A percentile compares a stretch with the other conserved stretches of the same genome.
Conservation (phyloP, 495 filamentous ascomycete genomes). For the Tricharina praecox region DNA sequence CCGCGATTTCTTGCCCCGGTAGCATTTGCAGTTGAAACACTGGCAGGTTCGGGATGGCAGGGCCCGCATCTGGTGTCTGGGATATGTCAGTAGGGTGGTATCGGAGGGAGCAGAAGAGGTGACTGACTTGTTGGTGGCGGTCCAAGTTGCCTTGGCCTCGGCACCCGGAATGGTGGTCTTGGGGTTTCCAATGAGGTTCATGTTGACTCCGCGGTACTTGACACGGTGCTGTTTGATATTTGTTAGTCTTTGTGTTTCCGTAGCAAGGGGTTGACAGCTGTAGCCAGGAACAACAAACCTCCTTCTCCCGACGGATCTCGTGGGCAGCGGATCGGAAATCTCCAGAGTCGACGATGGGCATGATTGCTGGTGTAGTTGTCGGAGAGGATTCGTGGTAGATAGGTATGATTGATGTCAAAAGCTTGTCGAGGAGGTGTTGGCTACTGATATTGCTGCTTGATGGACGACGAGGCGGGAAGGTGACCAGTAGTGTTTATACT, state of each 20-base stretch:
- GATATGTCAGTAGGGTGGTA: constrained; percentile 10
- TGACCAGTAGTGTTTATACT: not conserved
- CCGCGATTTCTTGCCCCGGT: not conserved
- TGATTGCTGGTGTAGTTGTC: too few relatives aligned
- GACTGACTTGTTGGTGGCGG: constrained; percentile 19
- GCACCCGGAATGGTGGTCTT: too few relatives aligned
- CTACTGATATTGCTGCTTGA: not conserved
- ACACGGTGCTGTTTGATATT: constrained; percentile 17
- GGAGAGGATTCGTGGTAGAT: constrained; percentile 1
- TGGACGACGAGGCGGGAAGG: not conserved
- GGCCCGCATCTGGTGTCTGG: constrained; percentile 16
- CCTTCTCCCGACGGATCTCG: constrained; percentile 22
- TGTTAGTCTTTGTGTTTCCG: not conserved
- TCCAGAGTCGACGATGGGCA: constrained; percentile 11
- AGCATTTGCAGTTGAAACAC: constrained; percentile 7
- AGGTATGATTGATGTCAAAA: not conserved
- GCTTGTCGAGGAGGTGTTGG: not conserved
- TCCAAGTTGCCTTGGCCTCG: constrained; percentile 19
- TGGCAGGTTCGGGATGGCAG: constrained; percentile 10
- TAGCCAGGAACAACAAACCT: constrained; percentile 5
- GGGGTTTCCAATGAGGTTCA: constrained; percentile 17
- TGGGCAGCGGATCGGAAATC: constrained; percentile 19
- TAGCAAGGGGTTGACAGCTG: not conserved
- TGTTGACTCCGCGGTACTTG: constrained; percentile 24
- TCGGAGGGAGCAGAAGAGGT: not conserved